Base-by-base conservation (phyloP, 805 yeast genomes). In the Ogataea saltuana region DNA sequence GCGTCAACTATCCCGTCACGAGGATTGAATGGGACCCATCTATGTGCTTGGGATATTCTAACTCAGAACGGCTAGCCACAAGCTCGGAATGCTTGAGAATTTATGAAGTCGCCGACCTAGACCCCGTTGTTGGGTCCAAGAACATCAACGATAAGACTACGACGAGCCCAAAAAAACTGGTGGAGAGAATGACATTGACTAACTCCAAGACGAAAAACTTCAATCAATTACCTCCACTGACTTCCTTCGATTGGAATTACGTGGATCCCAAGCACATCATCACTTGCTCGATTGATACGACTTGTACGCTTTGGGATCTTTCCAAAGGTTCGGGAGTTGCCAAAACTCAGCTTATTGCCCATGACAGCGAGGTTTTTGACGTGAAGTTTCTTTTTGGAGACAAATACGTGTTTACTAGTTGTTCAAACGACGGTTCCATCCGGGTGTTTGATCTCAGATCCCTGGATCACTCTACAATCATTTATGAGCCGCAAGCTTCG, bases 291-390 rank as follows among this genome's bases (percentile, higher is more conserved):
- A 87, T 91, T 9, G 99, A 93, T 65, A 93, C 99, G 1, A 93
- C 99, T 0, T 93, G 99, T 66, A 90, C 98, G 0, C 81, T 89
- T 3, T 93, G 99, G 98, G 98, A 93, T 65, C 63, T 89, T 23
- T 65, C 71, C 18, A 75, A 80, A 31, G 76, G 82, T 17, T 66
- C 71, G 33, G 81, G 77, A 3, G 69, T 73, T 4, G 96, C 95
- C 12, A 86, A 85, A 59, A 91, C 98, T 1, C 97, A 93, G 66
- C 71, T 93, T 36, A 93, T 93, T 51, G 98, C 99, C 0, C 99
- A 93, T 64, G 99, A 93, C 61, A 80, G 84, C 50, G 97, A 89
- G 63, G 99, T 93, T 4, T 88, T 80, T 61, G 99, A 93, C 61
- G 98, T 90, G 22, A 78, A 85, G 49, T 93, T 89, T 61, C 68